Conservation (phyloP, 169 alveolate genomes). For the Cryptosporidium canis region DNA sequence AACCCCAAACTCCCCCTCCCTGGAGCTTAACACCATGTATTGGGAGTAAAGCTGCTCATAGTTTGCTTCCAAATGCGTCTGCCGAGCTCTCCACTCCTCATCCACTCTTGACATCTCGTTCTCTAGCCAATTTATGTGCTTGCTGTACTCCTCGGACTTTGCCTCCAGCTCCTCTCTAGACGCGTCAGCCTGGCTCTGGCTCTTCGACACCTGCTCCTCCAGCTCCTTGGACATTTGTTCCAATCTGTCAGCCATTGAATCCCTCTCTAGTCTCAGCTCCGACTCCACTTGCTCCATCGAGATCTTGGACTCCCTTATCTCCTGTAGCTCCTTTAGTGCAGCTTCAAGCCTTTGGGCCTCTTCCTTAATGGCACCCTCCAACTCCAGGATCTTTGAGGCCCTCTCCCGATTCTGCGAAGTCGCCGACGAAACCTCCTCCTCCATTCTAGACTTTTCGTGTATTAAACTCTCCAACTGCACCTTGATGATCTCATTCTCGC, state of each 20-base stretch:
- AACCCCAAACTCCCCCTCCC: not conserved
- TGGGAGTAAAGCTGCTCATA: slow-evolving; percentile 59
- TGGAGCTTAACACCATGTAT: not conserved
- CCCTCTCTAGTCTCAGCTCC: not conserved
- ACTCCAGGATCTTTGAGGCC: not conserved
- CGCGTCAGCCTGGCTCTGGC: not conserved
- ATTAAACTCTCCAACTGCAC: not conserved
- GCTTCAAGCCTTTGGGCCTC: not conserved
- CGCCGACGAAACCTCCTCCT: not conserved
- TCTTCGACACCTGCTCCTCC: not conserved
- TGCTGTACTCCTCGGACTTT: not conserved
- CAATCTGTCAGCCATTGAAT: not conserved
- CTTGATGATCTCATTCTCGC: not conserved
- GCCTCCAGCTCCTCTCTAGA: not conserved
- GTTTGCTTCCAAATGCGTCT: slow-evolving; percentile 27
- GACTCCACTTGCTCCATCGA: not conserved
- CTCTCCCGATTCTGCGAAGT: not conserved
- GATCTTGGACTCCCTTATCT: not conserved
- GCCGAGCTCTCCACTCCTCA: slow-evolving; percentile 62
- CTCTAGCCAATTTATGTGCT: slow-evolving; percentile 28
- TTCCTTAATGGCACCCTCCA: not conserved
- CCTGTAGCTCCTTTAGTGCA: not conserved
- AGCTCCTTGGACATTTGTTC: slow-evolving; percentile 1
- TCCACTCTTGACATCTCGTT: slow-evolving; percentile 2
- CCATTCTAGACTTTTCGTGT: not conserved